Conservation (phyloP, 257 asterid species). For the Lycium barbarum region DNA sequence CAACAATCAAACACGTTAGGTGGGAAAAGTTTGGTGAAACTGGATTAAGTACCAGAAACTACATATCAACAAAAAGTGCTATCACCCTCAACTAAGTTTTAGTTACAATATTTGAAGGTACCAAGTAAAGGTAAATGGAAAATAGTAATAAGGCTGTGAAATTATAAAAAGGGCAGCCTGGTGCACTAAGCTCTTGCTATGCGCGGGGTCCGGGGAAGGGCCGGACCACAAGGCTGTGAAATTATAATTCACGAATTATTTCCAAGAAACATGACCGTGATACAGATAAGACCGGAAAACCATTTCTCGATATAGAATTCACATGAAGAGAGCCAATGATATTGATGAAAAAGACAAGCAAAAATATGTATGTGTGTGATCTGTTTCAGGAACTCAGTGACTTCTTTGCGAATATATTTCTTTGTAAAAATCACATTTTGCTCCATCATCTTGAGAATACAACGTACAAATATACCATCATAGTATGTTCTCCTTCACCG, state of each 20-base stretch:
- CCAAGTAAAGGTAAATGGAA: not conserved
- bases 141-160: not conserved
- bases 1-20: not conserved
- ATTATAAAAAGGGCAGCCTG: no score
- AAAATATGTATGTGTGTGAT: not conserved
- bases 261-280: not conserved
- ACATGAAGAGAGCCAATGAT: conserved; percentile 19
- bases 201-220: no score
- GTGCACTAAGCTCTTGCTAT: no score
- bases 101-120: conserved; percentile 4
- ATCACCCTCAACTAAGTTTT: conserved; percentile 6
- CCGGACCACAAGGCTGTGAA: no score
- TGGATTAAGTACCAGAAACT: not conserved
- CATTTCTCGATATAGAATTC: not conserved
- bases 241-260: not conserved
- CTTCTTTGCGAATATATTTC: not conserved
- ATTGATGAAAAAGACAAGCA: not conserved
- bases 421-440: not conserved
- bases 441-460: conserved; percentile 4
- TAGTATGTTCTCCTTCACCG: not conserved
- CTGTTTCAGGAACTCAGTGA: not conserved
- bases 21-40: conserved; percentile 16
- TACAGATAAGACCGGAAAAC: not conserved
- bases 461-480: conserved; percentile 4
- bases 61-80: not conserved